Evolutionary conservation across 2,329 filamentous ascomycete genomes (phyloP).

Genomic region (Helicocarpus griseus): DNA sequence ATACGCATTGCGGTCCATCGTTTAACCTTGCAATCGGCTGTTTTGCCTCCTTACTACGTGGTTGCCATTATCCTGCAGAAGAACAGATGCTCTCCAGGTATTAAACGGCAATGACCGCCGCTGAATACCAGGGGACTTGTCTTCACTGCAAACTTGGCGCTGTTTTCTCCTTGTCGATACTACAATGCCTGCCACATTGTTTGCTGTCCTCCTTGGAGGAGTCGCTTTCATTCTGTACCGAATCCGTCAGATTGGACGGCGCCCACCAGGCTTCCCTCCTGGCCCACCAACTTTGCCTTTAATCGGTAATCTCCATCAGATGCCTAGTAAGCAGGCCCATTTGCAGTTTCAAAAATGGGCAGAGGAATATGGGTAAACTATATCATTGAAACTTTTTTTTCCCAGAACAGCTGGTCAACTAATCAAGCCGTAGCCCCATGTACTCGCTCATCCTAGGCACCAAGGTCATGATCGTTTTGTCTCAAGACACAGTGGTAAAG

Average conservation of each 20-base stretch:
- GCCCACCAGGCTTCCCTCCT: slow-evolving; percentile 30
- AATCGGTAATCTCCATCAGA: slow-evolving; percentile 44
- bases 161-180: too few species aligned
- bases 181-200: neutral
- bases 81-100: too few species aligned
- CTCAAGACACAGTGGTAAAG: slow-evolving; percentile 37
- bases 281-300: slow-evolving; percentile 44
- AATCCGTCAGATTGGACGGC: slow-evolving; percentile 19
- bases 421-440: slow-evolving; percentile 28
- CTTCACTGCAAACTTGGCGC: neutral
- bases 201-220: neutral
- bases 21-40: too few species aligned
- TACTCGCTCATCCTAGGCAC: slow-evolving; percentile 45
- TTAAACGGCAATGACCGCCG: too few species aligned
- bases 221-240: neutral
- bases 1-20: too few species aligned
- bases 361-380: slow-evolving; percentile 31
- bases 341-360: slow-evolving; percentile 46
- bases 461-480: slow-evolving; percentile 39
- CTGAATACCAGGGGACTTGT: too few species aligned
- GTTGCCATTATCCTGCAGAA: too few species aligned
- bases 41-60: too few species aligned
- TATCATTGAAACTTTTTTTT: neutral
- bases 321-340: slow-evolving; percentile 35
- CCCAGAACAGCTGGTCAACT: neutral